Percentiles rank a stretch among this genome's conserved stretches.
Conservation (phyloP, 225 moss, liverwort and hornwort genomes). For the Polytrichum formosum region DNA sequence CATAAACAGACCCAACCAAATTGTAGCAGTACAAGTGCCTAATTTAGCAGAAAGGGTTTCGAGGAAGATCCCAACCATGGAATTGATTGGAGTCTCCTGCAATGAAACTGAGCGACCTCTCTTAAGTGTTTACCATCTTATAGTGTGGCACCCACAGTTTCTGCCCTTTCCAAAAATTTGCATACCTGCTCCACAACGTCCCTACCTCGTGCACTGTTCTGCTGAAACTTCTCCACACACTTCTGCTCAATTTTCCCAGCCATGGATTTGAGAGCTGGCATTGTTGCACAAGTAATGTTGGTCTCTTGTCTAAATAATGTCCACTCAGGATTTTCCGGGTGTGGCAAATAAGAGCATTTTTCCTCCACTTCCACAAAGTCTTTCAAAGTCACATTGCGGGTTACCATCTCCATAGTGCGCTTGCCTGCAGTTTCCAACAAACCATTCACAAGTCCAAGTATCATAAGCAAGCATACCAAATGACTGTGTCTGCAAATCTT, state of each 20-base stretch:
- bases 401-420: conserved; percentile 72
- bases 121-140: neutral
- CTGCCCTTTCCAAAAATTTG: conserved; percentile 56
- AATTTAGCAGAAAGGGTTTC: no score
- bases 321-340: conserved; percentile 80
- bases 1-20: neutral
- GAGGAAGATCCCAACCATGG: no score
- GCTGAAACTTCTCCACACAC: conserved; percentile 80
- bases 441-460: no score
- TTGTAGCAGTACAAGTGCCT: no score
- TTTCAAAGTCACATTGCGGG: conserved; percentile 75
- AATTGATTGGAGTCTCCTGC: no score
- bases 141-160: conserved; percentile 7
- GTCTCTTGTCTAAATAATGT: conserved; percentile 86
- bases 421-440: conserved; percentile 27
- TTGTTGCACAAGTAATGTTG: conserved; percentile 71
- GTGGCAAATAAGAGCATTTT: conserved; percentile 71
- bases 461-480: no score
- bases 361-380: conserved; percentile 88
- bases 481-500: neutral
- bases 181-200: conserved; percentile 88
- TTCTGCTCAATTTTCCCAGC: conserved; percentile 80
- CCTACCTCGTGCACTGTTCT: conserved; percentile 75
- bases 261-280: conserved; percentile 77
- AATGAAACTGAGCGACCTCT: no score